Percentiles rank a stretch among this genome's conserved stretches.
Evolutionary conservation across 306 rosid genomes (phyloP).

Genomic region (Pyrus pyrifolia): DNA sequence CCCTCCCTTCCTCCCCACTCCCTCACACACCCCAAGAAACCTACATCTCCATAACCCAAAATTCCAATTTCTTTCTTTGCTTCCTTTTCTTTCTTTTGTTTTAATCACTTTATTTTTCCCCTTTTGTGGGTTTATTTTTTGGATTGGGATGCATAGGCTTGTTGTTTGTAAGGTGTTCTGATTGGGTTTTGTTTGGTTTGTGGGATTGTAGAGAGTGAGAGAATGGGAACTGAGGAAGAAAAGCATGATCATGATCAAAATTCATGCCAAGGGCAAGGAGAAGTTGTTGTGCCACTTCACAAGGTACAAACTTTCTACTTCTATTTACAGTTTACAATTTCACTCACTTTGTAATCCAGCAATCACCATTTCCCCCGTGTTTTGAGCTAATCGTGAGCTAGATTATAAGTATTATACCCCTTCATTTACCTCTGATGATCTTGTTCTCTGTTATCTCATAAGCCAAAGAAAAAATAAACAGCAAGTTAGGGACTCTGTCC

Average conservation of each 20-base stretch:
- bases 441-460: neutral
- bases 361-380: neutral
- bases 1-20: neutral
- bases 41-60: neutral
- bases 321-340: neutral
- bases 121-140: neutral
- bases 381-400: neutral
- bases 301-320: conserved; percentile 36
- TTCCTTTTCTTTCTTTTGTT: neutral
- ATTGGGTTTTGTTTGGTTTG: conserved; percentile 18
- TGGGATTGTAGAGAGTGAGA: conserved; percentile 6
- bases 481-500: no score
- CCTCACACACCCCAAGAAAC: neutral
- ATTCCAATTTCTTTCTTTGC: neutral
- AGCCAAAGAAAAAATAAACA: neutral
- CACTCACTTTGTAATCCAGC: neutral
- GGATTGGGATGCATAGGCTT: neutral
- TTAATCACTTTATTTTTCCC: neutral
- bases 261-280: conserved; percentile 35
- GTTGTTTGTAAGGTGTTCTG: neutral
- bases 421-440: neutral
- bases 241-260: conserved; percentile 21
- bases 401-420: neutral
- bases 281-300: conserved; percentile 32
- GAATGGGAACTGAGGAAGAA: conserved; percentile 43